Evolutionary conservation across 495 filamentous ascomycete genomes (phyloP).

Genomic region (Talaromyces wortmannii): DNA sequence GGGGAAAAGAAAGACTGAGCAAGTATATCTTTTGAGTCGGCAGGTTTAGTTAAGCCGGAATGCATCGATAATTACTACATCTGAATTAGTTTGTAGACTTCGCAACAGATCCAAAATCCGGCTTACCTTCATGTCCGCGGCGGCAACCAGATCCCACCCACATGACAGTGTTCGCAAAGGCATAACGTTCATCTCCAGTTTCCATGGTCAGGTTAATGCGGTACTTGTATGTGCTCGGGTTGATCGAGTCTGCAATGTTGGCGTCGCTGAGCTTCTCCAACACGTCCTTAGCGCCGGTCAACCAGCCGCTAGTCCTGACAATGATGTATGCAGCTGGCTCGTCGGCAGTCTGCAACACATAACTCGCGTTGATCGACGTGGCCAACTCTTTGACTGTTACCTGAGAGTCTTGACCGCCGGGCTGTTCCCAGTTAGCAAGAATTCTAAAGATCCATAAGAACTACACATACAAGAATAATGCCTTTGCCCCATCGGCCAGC

Average conservation of each 20-base stretch:
- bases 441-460: background rate
- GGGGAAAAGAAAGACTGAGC: background rate
- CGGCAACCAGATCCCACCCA: conserved; percentile 56
- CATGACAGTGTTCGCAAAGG: conserved; percentile 55
- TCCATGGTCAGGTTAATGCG: conserved; percentile 54
- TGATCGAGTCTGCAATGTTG: conserved; percentile 39
- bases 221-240: conserved; percentile 51
- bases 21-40: background rate
- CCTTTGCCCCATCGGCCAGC: conserved; percentile 55
- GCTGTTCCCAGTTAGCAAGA: conserved; percentile 22
- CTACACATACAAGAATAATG: conserved; percentile 44
- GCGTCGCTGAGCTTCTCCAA: conserved; percentile 52
- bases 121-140: conserved; percentile 47
- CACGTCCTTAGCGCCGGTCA: conserved; percentile 50
- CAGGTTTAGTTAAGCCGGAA: conserved; percentile 37
- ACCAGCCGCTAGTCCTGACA: conserved; percentile 50
- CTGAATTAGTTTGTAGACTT: conserved; percentile 3
- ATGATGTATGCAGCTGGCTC: conserved; percentile 54
- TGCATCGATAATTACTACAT: conserved; percentile 37
- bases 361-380: conserved; percentile 45
- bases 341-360: conserved; percentile 51
- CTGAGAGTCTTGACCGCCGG: conserved; percentile 54
- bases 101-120: background rate
- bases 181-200: conserved; percentile 53
- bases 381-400: conserved; percentile 48